A percentile compares a stretch with the other conserved stretches of the same genome.
These are phyloP conservation scores for Cicer yamashitae DNA, from an alignment of 306 rosid genomes.

Conservation along the genomic window DNA sequence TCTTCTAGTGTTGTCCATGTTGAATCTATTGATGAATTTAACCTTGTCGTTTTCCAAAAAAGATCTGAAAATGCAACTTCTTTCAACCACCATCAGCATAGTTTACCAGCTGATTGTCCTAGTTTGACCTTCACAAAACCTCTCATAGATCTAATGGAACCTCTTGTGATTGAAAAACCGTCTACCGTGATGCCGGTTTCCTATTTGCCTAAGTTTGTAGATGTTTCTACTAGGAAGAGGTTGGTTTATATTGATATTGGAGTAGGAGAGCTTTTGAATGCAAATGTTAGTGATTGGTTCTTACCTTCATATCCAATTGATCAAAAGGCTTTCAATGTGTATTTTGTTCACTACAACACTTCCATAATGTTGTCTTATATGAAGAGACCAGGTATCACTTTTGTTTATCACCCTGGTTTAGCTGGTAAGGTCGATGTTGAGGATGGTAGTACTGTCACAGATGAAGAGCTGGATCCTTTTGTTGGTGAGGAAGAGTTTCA, in stretches of 20 bases:
- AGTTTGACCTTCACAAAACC: constrained; percentile 61
- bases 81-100: constrained; percentile 59
- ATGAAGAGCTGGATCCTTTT: constrained; percentile 60
- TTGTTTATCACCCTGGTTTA: constrained; percentile 93
- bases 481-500: constrained; percentile 76
- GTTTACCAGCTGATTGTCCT: constrained; percentile 76
- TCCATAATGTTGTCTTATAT: constrained; percentile 71
- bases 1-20: constrained; percentile 77
- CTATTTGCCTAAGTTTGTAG: constrained; percentile 73
- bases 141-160: constrained; percentile 68
- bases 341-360: constrained; percentile 92
- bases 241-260: constrained; percentile 83
- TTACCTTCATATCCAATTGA: constrained; percentile 71
- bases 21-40: constrained; percentile 54
- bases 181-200: neutral
- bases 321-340: constrained; percentile 66
- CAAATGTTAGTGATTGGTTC: constrained; percentile 65
- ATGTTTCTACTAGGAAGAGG: constrained; percentile 61
- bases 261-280: constrained; percentile 63
- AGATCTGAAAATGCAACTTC: constrained; percentile 49
- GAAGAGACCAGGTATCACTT: constrained; percentile 79
- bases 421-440: constrained; percentile 52
- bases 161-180: constrained; percentile 59
- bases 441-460: neutral
- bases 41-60: constrained; percentile 79